Evolutionary conservation across 2,329 filamentous ascomycete genomes (phyloP).

Genomic region (Berkeleyomyces rouxiae): DNA sequence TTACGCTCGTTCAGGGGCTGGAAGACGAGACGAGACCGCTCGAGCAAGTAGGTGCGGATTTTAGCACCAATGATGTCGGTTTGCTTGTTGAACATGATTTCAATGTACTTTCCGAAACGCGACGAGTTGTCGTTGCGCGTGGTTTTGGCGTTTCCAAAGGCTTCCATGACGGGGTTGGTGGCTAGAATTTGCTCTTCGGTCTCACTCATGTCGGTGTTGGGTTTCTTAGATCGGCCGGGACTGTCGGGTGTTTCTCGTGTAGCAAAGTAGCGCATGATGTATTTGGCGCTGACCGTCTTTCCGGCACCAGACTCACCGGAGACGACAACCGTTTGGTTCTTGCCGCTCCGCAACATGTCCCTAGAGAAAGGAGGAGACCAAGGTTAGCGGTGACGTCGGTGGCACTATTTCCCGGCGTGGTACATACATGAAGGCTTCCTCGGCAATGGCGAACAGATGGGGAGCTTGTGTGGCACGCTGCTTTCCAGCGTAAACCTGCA

Average conservation of each 20-base stretch:
- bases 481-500: slow-evolving; percentile 97
- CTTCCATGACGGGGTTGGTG: slow-evolving; percentile 99
- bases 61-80: slow-evolving; percentile 96
- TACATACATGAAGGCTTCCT: slow-evolving; percentile 89
- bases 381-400: slow-evolving; percentile 23
- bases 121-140: slow-evolving; percentile 98
- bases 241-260: slow-evolving; percentile 89
- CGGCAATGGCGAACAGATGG: slow-evolving; percentile 95
- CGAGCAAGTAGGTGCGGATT: slow-evolving; percentile 88
- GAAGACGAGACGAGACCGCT: slow-evolving; percentile 90
- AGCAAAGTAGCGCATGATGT: slow-evolving; percentile 99
- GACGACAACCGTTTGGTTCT: slow-evolving; percentile 98
- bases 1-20: slow-evolving; percentile 95
- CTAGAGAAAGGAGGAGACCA: slow-evolving; percentile 25
- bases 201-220: slow-evolving; percentile 75
- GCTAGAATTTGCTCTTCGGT: slow-evolving; percentile 97
- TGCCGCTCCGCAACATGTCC: slow-evolving; percentile 90
- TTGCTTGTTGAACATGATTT: slow-evolving; percentile 94
- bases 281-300: slow-evolving; percentile 98
- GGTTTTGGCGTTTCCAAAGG: slow-evolving; percentile 98
- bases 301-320: slow-evolving; percentile 97
- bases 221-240: slow-evolving; percentile 58
- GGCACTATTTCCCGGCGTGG: slow-evolving; percentile 4
- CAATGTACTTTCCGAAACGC: slow-evolving; percentile 97
- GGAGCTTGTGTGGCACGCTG: slow-evolving; percentile 92